phyloP scores from a whole-genome alignment of 176 grass and related monocot genomes.

The Sorghum bicolor region Sorghum_bicolor_NCBIv3 NC_012872.2:20063501-20064000 shows the following conservation, averaged over 20 bases:
- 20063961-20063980: constrained; percentile 69
- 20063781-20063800: neutral
- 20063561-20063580: no score
- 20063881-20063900: constrained; percentile 21
- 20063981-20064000: constrained; percentile 82
- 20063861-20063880: neutral
- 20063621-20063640: no score
- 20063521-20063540: no score
- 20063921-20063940: constrained; percentile 87
- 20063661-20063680: no score
- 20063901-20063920: constrained; percentile 83
- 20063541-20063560: no score
- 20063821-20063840: neutral
- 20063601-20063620: no score
- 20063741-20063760: neutral
- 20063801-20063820: neutral
- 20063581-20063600: no score
- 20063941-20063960: constrained; percentile 67
- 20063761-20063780: neutral
- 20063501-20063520: no score
- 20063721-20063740: neutral
- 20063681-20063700: no score
- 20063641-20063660: no score
- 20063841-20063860: neutral
- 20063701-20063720: neutral